Evolutionary conservation across 768 basidiomycete species (phyloP).

Genomic region (Trametes coccinea): DNA sequence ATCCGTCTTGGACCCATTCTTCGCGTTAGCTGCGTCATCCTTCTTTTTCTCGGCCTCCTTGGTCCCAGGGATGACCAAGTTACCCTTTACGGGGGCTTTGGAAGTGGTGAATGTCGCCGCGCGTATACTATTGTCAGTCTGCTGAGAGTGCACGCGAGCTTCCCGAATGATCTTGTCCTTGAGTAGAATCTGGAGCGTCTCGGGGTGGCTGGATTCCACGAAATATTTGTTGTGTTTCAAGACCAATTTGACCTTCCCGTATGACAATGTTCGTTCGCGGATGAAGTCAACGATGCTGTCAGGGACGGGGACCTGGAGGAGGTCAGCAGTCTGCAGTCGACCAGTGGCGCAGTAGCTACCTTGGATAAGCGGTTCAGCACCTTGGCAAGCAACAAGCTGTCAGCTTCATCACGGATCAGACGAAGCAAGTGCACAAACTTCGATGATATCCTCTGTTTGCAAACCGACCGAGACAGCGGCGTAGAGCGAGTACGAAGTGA

Average conservation of each 20-base stretch:
- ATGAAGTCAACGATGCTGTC: constrained; percentile 85
- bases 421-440: constrained; percentile 57
- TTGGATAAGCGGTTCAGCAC: constrained; percentile 82
- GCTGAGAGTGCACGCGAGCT: constrained; percentile 72
- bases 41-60: constrained; percentile 72
- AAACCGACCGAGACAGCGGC: constrained; percentile 98
- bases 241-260: constrained; percentile 98
- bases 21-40: constrained; percentile 49
- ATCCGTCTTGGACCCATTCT: constrained; percentile 45
- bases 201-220: constrained; percentile 94
- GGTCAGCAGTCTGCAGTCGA: neutral
- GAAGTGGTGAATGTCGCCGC: constrained; percentile 75
- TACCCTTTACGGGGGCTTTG: constrained; percentile 81
- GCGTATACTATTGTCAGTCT: constrained; percentile 73
- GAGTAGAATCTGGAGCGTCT: constrained; percentile 83
- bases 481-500: constrained; percentile 96
- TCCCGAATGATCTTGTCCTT: constrained; percentile 86
- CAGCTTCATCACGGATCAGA: constrained; percentile 29
- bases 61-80: constrained; percentile 84
- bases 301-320: constrained; percentile 84
- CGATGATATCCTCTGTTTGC: constrained; percentile 97
- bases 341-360: constrained; percentile 39
- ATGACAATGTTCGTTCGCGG: constrained; percentile 90
- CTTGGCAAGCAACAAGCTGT: constrained; percentile 37
- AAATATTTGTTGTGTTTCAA: constrained; percentile 97